Conservation (phyloP, 2,329 filamentous ascomycete species). For the Xylaria hypoxylon region DNA sequence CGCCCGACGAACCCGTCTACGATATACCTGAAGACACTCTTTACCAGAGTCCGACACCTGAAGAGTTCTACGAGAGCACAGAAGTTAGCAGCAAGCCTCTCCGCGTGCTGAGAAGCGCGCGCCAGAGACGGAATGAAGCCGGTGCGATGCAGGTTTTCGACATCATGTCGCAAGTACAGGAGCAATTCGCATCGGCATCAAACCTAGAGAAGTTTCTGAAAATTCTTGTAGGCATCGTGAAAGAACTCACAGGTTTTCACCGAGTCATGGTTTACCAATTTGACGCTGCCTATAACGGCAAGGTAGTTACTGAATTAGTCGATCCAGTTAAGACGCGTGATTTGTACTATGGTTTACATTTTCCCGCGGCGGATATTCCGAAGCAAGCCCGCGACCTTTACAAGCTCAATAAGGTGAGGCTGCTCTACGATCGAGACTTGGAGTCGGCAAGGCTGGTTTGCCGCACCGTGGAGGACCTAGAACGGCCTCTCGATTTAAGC, state of each 20-base stretch:
- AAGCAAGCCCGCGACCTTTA: conserved; percentile 90
- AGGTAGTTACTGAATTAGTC: conserved; percentile 87
- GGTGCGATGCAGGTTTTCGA: conserved; percentile 91
- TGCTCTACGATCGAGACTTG: conserved; percentile 87
- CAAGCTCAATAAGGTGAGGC: conserved; percentile 87
- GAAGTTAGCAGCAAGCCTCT: conserved; percentile 80
- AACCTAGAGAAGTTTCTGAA: conserved; percentile 81
- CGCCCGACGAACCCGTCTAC: conserved; percentile 68
- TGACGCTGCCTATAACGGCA: conserved; percentile 82
- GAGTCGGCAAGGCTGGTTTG: conserved; percentile 85
- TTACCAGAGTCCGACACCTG: conserved; percentile 75
- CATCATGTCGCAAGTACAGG: conserved; percentile 91
- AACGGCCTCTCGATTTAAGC: conserved; percentile 82
- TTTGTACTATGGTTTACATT: conserved; percentile 87
- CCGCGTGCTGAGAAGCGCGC: conserved; percentile 79
- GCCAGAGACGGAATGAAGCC: conserved; percentile 80
- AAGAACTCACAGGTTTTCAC: conserved; percentile 90
- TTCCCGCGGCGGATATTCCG: conserved; percentile 88
- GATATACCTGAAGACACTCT: conserved; percentile 79
- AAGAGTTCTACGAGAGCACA: conserved; percentile 82
- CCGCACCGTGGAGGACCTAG: conserved; percentile 77
- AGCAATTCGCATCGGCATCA: conserved; percentile 80
- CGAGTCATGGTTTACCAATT: conserved; percentile 96
- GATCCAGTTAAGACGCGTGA: conserved; percentile 84
- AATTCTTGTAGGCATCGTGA: conserved; percentile 84